Evolutionary conservation across 2,329 filamentous ascomycete species (phyloP).

Genomic region (Botrytis hyacinthi): DNA sequence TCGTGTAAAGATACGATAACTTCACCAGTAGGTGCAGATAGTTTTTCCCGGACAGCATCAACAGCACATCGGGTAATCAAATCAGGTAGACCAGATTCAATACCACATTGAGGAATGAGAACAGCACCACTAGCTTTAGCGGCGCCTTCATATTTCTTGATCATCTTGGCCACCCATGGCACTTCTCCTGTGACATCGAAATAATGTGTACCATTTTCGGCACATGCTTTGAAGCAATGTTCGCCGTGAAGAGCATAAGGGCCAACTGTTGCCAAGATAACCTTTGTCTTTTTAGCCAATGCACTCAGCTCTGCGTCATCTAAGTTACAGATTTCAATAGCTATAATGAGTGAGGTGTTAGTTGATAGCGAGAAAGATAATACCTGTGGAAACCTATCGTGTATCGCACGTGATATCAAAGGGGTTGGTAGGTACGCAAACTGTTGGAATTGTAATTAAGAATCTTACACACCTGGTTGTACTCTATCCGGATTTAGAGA

Average conservation of each 20-base stretch:
- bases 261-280: slow-evolving; percentile 59
- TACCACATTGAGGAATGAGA: slow-evolving; percentile 59
- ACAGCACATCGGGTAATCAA: slow-evolving; percentile 53
- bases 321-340: slow-evolving; percentile 53
- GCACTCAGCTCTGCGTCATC: slow-evolving; percentile 46
- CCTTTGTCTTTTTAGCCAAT: slow-evolving; percentile 55
- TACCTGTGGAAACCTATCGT: neutral
- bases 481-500: slow-evolving; percentile 65
- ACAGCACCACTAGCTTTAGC: slow-evolving; percentile 56
- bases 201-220: slow-evolving; percentile 62
- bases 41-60: slow-evolving; percentile 49
- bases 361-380: neutral
- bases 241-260: slow-evolving; percentile 59
- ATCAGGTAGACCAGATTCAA: slow-evolving; percentile 63
- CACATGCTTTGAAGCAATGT: slow-evolving; percentile 59
- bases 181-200: slow-evolving; percentile 62
- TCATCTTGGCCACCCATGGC: slow-evolving; percentile 58
- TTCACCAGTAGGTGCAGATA: slow-evolving; percentile 51
- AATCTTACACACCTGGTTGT: slow-evolving; percentile 58
- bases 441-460: neutral
- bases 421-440: neutral
- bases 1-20: slow-evolving; percentile 51
- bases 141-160: slow-evolving; percentile 53
- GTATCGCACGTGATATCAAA: neutral
- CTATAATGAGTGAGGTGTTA: slow-evolving; percentile 36